Conservation (phyloP, 2,329 filamentous ascomycete species). For the Botrytis byssoidea region DNA sequence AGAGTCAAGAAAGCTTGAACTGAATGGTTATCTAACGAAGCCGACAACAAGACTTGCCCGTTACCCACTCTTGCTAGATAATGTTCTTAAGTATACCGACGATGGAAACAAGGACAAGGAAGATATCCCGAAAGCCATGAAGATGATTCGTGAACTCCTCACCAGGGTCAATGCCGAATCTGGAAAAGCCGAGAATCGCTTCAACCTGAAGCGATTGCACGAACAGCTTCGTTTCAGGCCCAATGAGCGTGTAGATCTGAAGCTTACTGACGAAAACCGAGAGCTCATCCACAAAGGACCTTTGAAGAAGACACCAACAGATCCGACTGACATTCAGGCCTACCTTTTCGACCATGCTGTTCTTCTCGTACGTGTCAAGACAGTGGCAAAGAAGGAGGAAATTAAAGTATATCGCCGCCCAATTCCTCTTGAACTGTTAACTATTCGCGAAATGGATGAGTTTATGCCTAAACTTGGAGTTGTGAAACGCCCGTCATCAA, state of each 20-base stretch:
- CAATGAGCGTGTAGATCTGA: constrained; percentile 88
- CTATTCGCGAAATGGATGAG: constrained; percentile 97
- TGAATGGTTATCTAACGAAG: constrained; percentile 97
- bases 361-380: constrained; percentile 85
- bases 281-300: constrained; percentile 92
- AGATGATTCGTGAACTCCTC: constrained; percentile 81
- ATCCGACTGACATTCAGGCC: constrained; percentile 85
- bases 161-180: constrained; percentile 90
- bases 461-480: constrained; percentile 79
- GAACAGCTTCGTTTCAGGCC: constrained; percentile 87
- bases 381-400: constrained; percentile 89
- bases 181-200: constrained; percentile 95
- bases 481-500: constrained; percentile 83
- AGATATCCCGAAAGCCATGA: constrained; percentile 87
- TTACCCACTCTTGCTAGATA: constrained; percentile 89
- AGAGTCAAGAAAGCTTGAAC: constrained; percentile 91
- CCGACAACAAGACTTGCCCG: constrained; percentile 92
- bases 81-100: constrained; percentile 87
- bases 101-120: constrained; percentile 86
- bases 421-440: constrained; percentile 87
- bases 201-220: constrained; percentile 90
- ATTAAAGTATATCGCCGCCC: constrained; percentile 92
- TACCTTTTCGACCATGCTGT: constrained; percentile 97
- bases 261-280: constrained; percentile 88
- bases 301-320: constrained; percentile 88